Evolutionary conservation across 2,329 filamentous ascomycete genomes (phyloP), one percentile per base, ranked within the genome.

Genomic region (Sporothrix luriei): DNA sequence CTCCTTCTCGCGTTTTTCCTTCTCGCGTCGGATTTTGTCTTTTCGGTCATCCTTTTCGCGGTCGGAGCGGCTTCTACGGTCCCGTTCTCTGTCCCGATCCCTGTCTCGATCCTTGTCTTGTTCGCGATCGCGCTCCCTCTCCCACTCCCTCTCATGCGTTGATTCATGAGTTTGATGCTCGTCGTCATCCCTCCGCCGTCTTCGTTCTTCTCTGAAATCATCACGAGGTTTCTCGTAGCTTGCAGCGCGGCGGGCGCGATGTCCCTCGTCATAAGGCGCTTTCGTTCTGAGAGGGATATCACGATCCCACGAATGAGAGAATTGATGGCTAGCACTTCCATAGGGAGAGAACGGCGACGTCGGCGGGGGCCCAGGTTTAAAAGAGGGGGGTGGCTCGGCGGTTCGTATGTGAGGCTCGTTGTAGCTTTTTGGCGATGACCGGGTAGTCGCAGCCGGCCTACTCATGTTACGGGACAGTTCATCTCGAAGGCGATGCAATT

Each of bases 401-500:
- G 83, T 84, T 72, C 81, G 81, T 55, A 88, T 79, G 61, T 87
- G 82, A 75, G 82, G 79, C 68, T 79, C 75, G 71, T 70, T 76
- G 74, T 83, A 73, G 54, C 73, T 71, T 75, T 76, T 74, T 68
- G 76, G 74, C 14, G 83, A 77, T 24, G 81, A 78, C 55, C 82
- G 81, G 1, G 67, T 62, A n/a, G 82, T 78, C 7, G 80, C 80
- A 0, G 84, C 81, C 3, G 79, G 78, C 70, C 82, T 82, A 71
- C 80, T 75, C 75, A 82, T 80, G 73, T 78, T 78, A 75, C 81
- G 79, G 67, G 76, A 75, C 73, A 81, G 76, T 74, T 86, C 80
- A 78, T 86, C 87, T 77, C 85, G 85, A 75, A 92, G 80, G 77
- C 90, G 87, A 66, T 86, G 87, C 72, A 94, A 79, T 75, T 84